phyloP scores from a whole-genome alignment of 352 stramenopile genomes.

The Bremia lactucae region DNA sequence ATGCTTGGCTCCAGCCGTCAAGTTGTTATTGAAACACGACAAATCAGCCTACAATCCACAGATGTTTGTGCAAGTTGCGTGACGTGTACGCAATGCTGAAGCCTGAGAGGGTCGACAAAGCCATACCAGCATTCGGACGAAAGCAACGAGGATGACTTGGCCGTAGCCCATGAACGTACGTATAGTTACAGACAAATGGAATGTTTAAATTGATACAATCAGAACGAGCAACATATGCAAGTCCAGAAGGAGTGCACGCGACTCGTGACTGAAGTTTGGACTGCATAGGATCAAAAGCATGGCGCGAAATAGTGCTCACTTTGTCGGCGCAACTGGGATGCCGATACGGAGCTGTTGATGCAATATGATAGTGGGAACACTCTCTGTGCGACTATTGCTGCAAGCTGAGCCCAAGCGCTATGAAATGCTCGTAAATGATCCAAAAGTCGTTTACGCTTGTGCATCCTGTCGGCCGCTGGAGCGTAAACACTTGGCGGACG shows the following conservation, averaged over 20 bases:
- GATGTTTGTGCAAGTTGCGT: slow-evolving; percentile 64
- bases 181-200: not conserved
- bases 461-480: too few relatives aligned
- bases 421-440: not conserved
- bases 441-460: not conserved
- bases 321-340: not conserved
- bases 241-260: not conserved
- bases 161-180: slow-evolving; percentile 12
- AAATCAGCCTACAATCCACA: slow-evolving; percentile 2
- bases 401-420: not conserved
- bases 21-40: slow-evolving; percentile 8
- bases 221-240: not conserved
- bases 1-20: slow-evolving; percentile 34
- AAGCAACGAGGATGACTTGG: slow-evolving; percentile 17
- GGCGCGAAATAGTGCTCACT: not conserved
- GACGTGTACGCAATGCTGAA: slow-evolving; percentile 39
- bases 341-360: not conserved
- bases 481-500: too few relatives aligned
- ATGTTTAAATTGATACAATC: not conserved
- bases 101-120: slow-evolving; percentile 5
- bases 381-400: not conserved
- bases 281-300: not conserved
- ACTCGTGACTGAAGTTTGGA: not conserved
- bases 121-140: slow-evolving; percentile 8
- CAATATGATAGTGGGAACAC: not conserved